Evolutionary conservation across 495 filamentous ascomycete genomes (phyloP).

Genomic region (Staphylotrichum tortipilum): DNA sequence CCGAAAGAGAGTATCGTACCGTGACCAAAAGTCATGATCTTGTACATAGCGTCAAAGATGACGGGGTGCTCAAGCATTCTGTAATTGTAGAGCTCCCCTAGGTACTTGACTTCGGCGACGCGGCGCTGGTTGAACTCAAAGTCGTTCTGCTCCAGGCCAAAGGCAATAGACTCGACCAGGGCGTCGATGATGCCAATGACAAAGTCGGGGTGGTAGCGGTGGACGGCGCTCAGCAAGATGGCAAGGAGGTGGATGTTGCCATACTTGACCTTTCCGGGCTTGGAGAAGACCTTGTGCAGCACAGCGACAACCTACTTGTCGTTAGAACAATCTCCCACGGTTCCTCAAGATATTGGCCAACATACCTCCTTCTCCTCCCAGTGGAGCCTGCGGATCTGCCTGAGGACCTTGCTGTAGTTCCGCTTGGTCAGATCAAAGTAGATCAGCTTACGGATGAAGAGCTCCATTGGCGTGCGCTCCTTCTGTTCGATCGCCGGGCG

Average conservation of each 20-base stretch:
- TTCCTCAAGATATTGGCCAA: no score
- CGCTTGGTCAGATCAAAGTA: constrained; percentile 91
- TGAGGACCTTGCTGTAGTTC: constrained; percentile 85
- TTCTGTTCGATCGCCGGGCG: constrained; percentile 93
- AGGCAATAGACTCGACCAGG: constrained; percentile 74
- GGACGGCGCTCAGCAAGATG: constrained; percentile 78
- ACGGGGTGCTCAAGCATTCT: constrained; percentile 93
- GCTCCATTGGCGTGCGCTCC: constrained; percentile 84
- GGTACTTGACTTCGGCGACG: constrained; percentile 90
- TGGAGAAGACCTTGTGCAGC: constrained; percentile 85
- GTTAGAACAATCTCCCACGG: constrained; percentile 3
- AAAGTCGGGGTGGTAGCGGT: constrained; percentile 87
- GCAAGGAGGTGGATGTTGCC: constrained; percentile 93
- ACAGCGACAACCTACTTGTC: constrained; percentile 62
- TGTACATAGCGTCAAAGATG: constrained; percentile 92
- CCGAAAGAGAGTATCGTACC: constrained; percentile 35
- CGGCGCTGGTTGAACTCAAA: constrained; percentile 97
- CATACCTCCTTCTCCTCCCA: constrained; percentile 86
- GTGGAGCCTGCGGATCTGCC: constrained; percentile 88
- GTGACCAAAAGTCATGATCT: constrained; percentile 86
- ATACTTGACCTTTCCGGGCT: constrained; percentile 94
- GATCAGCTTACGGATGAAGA: constrained; percentile 84
- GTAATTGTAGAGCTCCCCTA: constrained; percentile 97
- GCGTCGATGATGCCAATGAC: constrained; percentile 83
- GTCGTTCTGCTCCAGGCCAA: constrained; percentile 89